Base-by-base conservation (phyloP, 352 stramenopile species). In the Phytophthora europaea region DNA sequence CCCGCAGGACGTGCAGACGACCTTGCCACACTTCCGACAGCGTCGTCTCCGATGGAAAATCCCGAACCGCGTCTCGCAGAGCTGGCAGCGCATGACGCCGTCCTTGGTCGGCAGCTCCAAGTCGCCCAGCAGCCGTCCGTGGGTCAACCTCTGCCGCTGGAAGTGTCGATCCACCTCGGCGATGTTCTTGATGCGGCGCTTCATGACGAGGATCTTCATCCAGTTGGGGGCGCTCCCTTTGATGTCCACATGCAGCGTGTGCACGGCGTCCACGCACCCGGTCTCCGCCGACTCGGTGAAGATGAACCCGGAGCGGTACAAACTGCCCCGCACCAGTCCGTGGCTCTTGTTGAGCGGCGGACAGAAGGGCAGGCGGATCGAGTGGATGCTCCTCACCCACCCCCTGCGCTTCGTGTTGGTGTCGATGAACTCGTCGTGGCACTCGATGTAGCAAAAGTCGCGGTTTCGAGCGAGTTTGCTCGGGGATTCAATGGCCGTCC, bases 371-470 rank as follows among this genome's bases (percentile, higher is more conserved):
- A 96, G 60, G 6, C 87, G 83, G 55, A 96, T 93, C 18, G 88
- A 95, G 69, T 96, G 89, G 16, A 96, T 78, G 48, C 79, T 91
- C 20, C 83, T 82, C 28, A 94, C 84, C 89, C 89, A 96, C 7
- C 89, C 89, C 57, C 85, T 81, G 55, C 87, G 80, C 62, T 84
- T 84, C 5, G 81, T 83, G 62, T 82, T 88, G 0, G 83, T 90
- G 54, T 96, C 85, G 33, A 94, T 88, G 68, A 95, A 96, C 67
- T 95, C 86, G 66, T 94, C 85, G 54, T 96, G 89, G 65, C 88
- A 93, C 65, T 94, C 87, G 45, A 96, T 77, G 81, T 93, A 94
- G 66, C 84, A 94, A 52, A 96, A 94, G 57, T 96, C 89, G 31
- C 89, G 87, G 61, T 93, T 88, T 18, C 88, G 82, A 36, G 87